A percentile compares a stretch with the other conserved stretches of the same genome.
Evolutionary conservation across 1,284 basidiomycete genomes (phyloP).

Genomic region (Cutaneotrichosporon cutaneum): DNA sequence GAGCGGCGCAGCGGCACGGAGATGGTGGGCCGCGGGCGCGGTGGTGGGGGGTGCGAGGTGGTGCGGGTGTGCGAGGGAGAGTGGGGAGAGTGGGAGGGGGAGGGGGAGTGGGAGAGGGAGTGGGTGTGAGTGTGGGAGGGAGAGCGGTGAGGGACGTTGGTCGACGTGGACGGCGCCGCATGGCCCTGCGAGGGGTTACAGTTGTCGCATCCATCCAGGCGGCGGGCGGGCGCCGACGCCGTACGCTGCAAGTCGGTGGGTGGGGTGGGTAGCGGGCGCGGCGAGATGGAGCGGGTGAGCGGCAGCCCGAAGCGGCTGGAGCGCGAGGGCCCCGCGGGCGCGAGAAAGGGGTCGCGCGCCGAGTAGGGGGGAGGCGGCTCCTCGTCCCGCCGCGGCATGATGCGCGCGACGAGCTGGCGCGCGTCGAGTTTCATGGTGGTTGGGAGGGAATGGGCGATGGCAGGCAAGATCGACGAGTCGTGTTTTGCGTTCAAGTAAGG

Average conservation of each 20-base stretch:
- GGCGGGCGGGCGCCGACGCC: background rate
- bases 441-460: too few species aligned
- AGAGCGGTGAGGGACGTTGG: too few species aligned
- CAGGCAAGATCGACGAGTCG: too few species aligned
- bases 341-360: background rate
- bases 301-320: background rate
- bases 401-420: constrained; percentile 7
- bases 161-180: too few species aligned
- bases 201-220: too few species aligned
- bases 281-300: constrained; percentile 5
- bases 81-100: background rate
- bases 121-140: too few species aligned
- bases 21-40: background rate
- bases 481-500: too few species aligned
- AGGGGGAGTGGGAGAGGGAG: too few species aligned
- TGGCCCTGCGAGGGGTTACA: too few species aligned
- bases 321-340: background rate
- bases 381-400: background rate
- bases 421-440: constrained; percentile 13
- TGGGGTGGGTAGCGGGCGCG: constrained; percentile 5
- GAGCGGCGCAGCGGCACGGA: background rate
- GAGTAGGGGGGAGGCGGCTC: constrained; percentile 15
- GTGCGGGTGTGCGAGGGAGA: too few species aligned
- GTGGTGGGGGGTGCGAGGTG: background rate
- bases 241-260: background rate